Evolutionary conservation across 345 rosid species (phyloP).

Genomic region (Erysimum cheiranthoides): DNA sequence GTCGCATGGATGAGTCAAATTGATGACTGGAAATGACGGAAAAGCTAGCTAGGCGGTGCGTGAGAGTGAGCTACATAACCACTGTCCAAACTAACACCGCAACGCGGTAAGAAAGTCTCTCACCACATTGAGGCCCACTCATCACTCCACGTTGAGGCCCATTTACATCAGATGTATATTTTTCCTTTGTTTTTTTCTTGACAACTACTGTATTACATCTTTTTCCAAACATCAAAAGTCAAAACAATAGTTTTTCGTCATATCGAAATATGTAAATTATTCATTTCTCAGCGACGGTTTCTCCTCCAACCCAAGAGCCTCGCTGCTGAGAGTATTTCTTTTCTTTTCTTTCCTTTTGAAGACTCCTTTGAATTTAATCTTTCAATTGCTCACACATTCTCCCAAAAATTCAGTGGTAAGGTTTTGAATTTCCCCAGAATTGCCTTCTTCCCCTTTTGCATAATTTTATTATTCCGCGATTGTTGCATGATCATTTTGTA

Average conservation of each 20-base stretch:
- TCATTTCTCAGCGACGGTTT: no score
- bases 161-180: no score
- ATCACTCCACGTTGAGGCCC: slow-evolving; percentile 15
- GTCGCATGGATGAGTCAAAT: background rate
- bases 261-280: no score
- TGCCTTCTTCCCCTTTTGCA: background rate
- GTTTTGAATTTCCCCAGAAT: background rate
- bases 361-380: no score
- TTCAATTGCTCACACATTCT: no score
- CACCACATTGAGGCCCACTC: slow-evolving; percentile 35
- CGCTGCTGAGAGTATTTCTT: no score
- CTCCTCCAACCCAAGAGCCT: no score
- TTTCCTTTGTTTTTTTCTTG: no score
- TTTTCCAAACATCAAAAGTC: no score
- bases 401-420: background rate
- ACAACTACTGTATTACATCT: no score
- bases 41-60: slow-evolving; percentile 14
- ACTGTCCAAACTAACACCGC: slow-evolving; percentile 3
- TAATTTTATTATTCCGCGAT: background rate
- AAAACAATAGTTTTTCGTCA: no score
- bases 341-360: no score
- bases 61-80: slow-evolving; percentile 23
- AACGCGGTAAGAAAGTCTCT: slow-evolving; percentile 40
- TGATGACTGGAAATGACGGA: background rate
- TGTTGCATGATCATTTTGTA: slow-evolving; percentile 27